Base-by-base conservation (phyloP, 2,329 filamentous ascomycete genomes). In the Catunica adiposa region DNA sequence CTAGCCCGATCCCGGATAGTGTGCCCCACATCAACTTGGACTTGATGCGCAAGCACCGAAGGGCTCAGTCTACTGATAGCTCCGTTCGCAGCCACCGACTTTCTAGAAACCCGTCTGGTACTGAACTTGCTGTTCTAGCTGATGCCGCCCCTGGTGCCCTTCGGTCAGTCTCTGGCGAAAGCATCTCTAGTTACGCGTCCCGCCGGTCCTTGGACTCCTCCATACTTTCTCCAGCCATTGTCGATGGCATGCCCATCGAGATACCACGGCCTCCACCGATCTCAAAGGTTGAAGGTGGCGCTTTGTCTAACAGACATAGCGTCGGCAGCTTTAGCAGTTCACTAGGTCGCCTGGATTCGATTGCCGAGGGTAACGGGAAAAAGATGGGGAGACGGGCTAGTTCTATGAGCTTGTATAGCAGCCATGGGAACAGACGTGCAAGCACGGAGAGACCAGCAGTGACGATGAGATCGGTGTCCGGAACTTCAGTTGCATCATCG, bases 241-340 rank as follows among this genome's bases (percentile, higher is more conserved):
- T 57, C 50, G 56, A 57, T 48, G 56, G 56, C 4, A 54, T 53
- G 1, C 55, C 48, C 3, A 56, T 56, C 38, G 55, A 56, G 26
- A 56, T 48, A 11, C 56, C 56, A 2, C 42, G 51, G 8, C 56
- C 56, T 17, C 56, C 56, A 11, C 44, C 56, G 8, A 57, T 57
- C 48, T 54, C 56, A 3, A 57, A 57, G 34, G 48, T 44, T 8
- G 51, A 57, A 3, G 9, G 29, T 15, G 17, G 29, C 11, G 23
- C 46, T 29, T 29, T 57, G 34, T 57, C 51, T 20, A 54, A 46
- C 23, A 57, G 51, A 38, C 31, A 54, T 22, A 54, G 51, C 22
- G 26, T 57, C 15, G 52, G 56, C 23, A 53, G 51, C 20, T 50
- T 57, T 23, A 37, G 50, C 34, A 38, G 50, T 20, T 37, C 34